These are phyloP conservation scores for Cyberlindnera japonica DNA, from an alignment of 805 yeast species.

Conservation along the genomic window DNA sequence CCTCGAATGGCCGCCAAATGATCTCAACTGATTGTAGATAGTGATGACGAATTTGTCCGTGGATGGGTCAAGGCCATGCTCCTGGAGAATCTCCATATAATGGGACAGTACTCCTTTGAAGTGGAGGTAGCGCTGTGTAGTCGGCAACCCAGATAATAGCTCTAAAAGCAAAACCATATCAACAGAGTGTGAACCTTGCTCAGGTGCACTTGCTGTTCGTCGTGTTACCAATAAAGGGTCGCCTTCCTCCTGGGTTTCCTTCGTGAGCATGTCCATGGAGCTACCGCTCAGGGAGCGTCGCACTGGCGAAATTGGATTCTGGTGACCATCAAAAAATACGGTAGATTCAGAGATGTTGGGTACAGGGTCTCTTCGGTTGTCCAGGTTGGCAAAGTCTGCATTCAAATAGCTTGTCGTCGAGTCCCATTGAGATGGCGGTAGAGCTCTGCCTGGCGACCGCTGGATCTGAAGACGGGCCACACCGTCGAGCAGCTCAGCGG, in stretches of 20 bases:
- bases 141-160: constrained; percentile 11
- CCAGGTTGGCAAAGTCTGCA: constrained; percentile 12
- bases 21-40: constrained; percentile 21
- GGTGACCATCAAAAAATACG: constrained; percentile 13
- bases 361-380: background rate
- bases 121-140: constrained; percentile 6
- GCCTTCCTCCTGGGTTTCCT: constrained; percentile 2
- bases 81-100: constrained; percentile 16
- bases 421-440: constrained; percentile 12
- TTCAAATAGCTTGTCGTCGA: constrained; percentile 15
- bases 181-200: constrained; percentile 1
- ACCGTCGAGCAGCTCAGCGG: constrained; percentile 13
- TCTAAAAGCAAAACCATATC: constrained; percentile 13
- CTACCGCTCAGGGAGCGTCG: constrained; percentile 24
- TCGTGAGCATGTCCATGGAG: constrained; percentile 18
- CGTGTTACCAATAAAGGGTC: background rate
- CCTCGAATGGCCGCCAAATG: constrained; percentile 7
- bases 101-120: constrained; percentile 20
- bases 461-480: constrained; percentile 12
- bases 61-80: constrained; percentile 17
- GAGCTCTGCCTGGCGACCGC: constrained; percentile 4
- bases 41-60: constrained; percentile 24
- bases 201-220: constrained; percentile 7
- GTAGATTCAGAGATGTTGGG: constrained; percentile 24
- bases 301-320: constrained; percentile 18